Conservation (phyloP, 169 alveolate species). For the Besnoitia besnoiti region DNA sequence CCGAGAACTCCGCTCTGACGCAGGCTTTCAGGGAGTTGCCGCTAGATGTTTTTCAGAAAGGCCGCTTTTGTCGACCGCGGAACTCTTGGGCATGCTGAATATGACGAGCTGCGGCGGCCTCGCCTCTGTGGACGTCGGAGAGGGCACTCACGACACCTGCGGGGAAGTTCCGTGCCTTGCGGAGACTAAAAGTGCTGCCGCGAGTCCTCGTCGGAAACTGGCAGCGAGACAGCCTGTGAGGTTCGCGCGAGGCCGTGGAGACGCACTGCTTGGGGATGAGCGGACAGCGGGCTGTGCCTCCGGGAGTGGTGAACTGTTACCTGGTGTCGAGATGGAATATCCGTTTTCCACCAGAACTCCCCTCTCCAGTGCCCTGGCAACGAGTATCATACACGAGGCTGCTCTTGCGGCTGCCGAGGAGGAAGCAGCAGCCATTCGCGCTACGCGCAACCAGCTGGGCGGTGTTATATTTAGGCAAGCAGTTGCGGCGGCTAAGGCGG, state of each 20-base stretch:
- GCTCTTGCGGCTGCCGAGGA: not conserved
- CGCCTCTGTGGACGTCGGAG: not conserved
- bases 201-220: not conserved
- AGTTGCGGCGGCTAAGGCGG: not conserved
- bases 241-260: not conserved
- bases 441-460: slow-evolving; percentile 21
- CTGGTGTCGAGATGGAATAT: not conserved
- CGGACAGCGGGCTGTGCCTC: not conserved
- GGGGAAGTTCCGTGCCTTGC: not conserved
- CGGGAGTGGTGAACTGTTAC: not conserved
- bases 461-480: not conserved
- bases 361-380: not conserved
- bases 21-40: not conserved
- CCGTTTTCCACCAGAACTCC: slow-evolving; percentile 16
- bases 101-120: not conserved
- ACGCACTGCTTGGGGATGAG: not conserved
- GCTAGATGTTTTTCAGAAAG: not conserved
- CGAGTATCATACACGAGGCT: not conserved
- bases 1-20: not conserved
- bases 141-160: not conserved
- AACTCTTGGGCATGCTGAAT: slow-evolving; percentile 2
- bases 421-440: not conserved
- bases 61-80: slow-evolving; percentile 10
- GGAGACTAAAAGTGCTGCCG: not conserved
- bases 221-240: not conserved